These are phyloP conservation scores for Sordariomycetes sp. DNA, from an alignment of 2,329 filamentous ascomycete species.

Conservation along the genomic window DNA sequence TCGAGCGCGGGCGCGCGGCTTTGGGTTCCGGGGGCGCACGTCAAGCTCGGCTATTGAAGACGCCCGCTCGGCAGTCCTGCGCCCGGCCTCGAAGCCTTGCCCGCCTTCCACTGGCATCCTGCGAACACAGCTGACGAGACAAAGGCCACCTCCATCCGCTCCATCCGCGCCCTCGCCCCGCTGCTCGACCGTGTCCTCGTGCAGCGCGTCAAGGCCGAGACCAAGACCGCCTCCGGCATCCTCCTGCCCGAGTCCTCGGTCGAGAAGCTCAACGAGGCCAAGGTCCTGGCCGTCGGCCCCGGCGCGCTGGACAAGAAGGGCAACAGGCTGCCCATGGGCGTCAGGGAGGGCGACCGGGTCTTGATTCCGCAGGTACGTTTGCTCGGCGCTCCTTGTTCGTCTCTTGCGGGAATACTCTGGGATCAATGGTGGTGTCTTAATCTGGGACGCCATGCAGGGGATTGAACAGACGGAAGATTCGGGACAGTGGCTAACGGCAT, in stretches of 20 bases:
- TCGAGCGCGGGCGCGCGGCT: not conserved
- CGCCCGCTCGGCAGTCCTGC: not conserved
- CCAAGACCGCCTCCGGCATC: constrained; percentile 94
- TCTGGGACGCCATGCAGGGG: too few relatives aligned
- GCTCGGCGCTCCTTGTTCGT: too few relatives aligned
- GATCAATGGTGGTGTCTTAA: too few relatives aligned
- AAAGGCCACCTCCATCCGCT: constrained; percentile 71
- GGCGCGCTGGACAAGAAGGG: constrained; percentile 82
- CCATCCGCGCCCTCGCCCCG: constrained; percentile 87
- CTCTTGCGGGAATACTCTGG: too few relatives aligned
- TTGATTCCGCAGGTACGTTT: constrained; percentile 81
- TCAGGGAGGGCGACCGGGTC: constrained; percentile 78
- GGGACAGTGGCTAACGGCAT: not conserved
- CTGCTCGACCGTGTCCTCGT: constrained; percentile 97
- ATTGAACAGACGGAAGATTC: not conserved
- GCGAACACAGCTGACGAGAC: not conserved
- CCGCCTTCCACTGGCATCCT: too few relatives aligned
- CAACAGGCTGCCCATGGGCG: constrained; percentile 77
- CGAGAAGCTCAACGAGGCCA: constrained; percentile 97
- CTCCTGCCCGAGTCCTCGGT: constrained; percentile 95
- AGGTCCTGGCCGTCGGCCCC: constrained; percentile 90
- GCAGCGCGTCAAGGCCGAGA: constrained; percentile 93
- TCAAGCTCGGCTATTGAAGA: not conserved
- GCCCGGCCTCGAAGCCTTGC: not conserved
- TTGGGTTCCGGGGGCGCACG: too few relatives aligned